These are phyloP conservation scores for Urochloa ruziziensis DNA, from an alignment of 176 grass and related monocot genomes.

Conservation along the genomic window DNA sequence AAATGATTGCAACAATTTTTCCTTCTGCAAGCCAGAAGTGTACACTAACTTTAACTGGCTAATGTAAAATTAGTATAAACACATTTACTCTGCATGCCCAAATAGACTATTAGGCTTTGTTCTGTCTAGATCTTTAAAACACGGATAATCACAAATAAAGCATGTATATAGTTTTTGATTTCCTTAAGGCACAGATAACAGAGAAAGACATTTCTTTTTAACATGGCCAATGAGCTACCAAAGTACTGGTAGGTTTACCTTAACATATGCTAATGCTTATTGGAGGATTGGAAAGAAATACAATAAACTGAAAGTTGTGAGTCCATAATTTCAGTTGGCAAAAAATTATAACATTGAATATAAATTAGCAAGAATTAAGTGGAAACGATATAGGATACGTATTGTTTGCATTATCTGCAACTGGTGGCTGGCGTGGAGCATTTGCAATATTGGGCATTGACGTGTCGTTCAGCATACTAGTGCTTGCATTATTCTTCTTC, in stretches of 20 bases:
- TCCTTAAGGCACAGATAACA: neutral
- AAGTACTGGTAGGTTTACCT: neutral
- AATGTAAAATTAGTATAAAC: neutral
- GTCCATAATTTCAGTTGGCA: neutral
- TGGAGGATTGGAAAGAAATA: slow-evolving; percentile 1
- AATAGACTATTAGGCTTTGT: neutral
- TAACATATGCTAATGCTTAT: slow-evolving; percentile 5
- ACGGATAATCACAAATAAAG: slow-evolving; percentile 11
- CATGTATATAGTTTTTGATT: slow-evolving; percentile 5
- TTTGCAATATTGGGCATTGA: slow-evolving; percentile 46
- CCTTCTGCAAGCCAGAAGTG: neutral
- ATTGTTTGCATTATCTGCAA: slow-evolving; percentile 41
- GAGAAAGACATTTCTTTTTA: neutral
- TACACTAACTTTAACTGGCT: neutral
- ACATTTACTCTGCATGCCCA: neutral
- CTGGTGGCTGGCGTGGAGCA: slow-evolving; percentile 39
- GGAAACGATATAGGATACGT: slow-evolving; percentile 58
- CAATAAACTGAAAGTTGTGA: neutral
- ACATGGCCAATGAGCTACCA: neutral
- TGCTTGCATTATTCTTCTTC: slow-evolving; percentile 55
- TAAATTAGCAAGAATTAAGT: slow-evolving; percentile 30
- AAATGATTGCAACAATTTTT: neutral
- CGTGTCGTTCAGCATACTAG: slow-evolving; percentile 33
- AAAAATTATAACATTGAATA: slow-evolving; percentile 31
- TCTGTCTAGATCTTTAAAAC: neutral